Evolutionary conservation across 495 filamentous ascomycete genomes (phyloP).

Genomic region (Penicillium goetzii): DNA sequence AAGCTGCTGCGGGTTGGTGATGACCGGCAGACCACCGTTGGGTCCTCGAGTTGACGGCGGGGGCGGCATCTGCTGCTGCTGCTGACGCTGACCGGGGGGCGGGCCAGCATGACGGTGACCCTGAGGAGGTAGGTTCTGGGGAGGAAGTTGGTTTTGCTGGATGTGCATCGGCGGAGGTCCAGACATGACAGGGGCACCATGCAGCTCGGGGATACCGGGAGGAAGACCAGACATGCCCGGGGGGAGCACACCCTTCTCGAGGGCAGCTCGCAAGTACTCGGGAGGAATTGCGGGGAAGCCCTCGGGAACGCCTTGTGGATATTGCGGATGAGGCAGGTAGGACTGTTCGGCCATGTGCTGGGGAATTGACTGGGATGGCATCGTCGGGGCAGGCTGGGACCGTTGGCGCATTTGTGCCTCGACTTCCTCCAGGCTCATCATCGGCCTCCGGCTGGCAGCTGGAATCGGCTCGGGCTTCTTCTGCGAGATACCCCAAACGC

Average conservation of each 20-base stretch:
- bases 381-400: slow-evolving; percentile 48
- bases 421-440: slow-evolving; percentile 96
- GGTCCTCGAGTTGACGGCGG: slow-evolving; percentile 32
- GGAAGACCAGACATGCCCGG: slow-evolving; percentile 54
- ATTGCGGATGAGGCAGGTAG: slow-evolving; percentile 48
- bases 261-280: slow-evolving; percentile 58
- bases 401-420: slow-evolving; percentile 89
- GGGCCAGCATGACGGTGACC: slow-evolving; percentile 37
- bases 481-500: slow-evolving; percentile 83
- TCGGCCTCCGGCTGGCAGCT: slow-evolving; percentile 54
- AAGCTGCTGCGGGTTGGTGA: slow-evolving; percentile 74
- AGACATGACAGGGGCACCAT: slow-evolving; percentile 46
- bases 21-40: slow-evolving; percentile 51
- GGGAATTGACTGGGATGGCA: slow-evolving; percentile 43
- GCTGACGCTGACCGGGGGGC: slow-evolving; percentile 29
- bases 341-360: slow-evolving; percentile 37
- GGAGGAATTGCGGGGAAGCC: slow-evolving; percentile 43
- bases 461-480: slow-evolving; percentile 47
- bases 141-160: slow-evolving; percentile 46
- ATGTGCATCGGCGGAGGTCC: slow-evolving; percentile 41
- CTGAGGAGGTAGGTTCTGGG: slow-evolving; percentile 38
- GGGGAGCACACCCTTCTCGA: slow-evolving; percentile 45
- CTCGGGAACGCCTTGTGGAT: slow-evolving; percentile 45
- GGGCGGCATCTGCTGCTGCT: slow-evolving; percentile 41
- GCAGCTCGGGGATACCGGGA: slow-evolving; percentile 50